phyloP scores from a whole-genome alignment of 768 basidiomycete species.

The Naganishia vishniacii region DNA sequence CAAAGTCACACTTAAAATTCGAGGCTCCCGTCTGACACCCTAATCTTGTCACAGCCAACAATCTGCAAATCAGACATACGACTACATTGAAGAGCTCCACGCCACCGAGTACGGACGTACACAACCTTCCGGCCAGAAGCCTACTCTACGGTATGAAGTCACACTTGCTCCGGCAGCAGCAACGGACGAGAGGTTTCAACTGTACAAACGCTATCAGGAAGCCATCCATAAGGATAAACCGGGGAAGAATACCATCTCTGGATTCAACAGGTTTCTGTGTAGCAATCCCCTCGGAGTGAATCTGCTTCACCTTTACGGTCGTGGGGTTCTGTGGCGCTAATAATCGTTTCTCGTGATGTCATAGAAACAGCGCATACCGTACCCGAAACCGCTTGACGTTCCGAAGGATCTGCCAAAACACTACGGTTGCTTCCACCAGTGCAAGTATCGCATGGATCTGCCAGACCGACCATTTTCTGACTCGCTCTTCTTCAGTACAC shows the following conservation, averaged over 20 bases:
- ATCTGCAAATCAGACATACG: constrained; percentile 48
- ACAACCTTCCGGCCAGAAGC: constrained; percentile 28
- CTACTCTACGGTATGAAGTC: constrained; percentile 62
- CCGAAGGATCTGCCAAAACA: constrained; percentile 62
- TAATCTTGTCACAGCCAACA: constrained; percentile 34
- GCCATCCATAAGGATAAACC: constrained; percentile 66
- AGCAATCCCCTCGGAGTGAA: constrained; percentile 67
- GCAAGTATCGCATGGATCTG: constrained; percentile 51
- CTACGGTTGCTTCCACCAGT: constrained; percentile 90
- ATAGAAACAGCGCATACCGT: constrained; percentile 18
- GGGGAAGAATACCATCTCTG: constrained; percentile 51
- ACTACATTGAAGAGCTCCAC: constrained; percentile 56
- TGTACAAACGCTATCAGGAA: constrained; percentile 72
- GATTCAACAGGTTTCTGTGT: constrained; percentile 72
- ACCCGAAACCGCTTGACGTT: neutral
- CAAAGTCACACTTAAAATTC: neutral
- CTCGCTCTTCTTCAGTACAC: constrained; percentile 52
- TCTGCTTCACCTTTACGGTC: constrained; percentile 7
- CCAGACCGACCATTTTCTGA: no score
- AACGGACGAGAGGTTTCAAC: constrained; percentile 72
- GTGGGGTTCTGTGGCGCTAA: neutral
- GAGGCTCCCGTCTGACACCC: neutral
- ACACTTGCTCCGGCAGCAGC: constrained; percentile 67
- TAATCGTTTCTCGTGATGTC: neutral
- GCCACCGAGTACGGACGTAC: constrained; percentile 52